phyloP scores from a whole-genome alignment of 257 asterid genomes.

The Oldenlandia corymbosa region DNA sequence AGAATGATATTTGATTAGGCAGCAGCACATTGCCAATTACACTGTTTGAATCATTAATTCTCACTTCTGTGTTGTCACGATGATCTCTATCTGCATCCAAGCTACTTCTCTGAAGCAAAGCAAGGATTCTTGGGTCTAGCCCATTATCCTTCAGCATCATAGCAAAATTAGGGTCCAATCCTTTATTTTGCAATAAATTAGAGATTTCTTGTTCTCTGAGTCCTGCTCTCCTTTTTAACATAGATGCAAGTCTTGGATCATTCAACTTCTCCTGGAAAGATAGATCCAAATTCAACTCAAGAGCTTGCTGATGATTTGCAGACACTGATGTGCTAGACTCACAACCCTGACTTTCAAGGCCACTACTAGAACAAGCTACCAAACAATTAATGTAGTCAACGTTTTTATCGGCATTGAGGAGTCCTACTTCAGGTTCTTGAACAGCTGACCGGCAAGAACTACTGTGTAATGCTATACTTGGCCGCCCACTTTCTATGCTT shows the following conservation, averaged over 20 bases:
- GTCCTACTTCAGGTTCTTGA: slow-evolving; percentile 94
- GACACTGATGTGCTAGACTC: slow-evolving; percentile 87
- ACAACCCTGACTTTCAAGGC: slow-evolving; percentile 89
- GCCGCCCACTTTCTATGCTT: slow-evolving; percentile 93
- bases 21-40: slow-evolving; percentile 54
- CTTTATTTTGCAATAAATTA: slow-evolving; percentile 86
- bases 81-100: slow-evolving; percentile 99
- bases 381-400: slow-evolving; percentile 58
- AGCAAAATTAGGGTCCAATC: slow-evolving; percentile 97
- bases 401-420: slow-evolving; percentile 64
- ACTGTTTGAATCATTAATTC: slow-evolving; percentile 52
- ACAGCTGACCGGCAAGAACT: slow-evolving; percentile 84
- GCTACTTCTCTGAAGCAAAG: slow-evolving; percentile 94
- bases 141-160: slow-evolving; percentile 99
- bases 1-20: slow-evolving; percentile 82
- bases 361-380: slow-evolving; percentile 88
- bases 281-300: slow-evolving; percentile 89
- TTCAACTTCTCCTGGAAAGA: slow-evolving; percentile 84
- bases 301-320: slow-evolving; percentile 58
- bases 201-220: slow-evolving; percentile 84
- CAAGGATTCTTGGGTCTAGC: slow-evolving; percentile 95
- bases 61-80: slow-evolving; percentile 63
- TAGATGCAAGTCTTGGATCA: slow-evolving; percentile 84
- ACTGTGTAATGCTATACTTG: slow-evolving; percentile 73
- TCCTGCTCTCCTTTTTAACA: slow-evolving; percentile 72